Conservation (phyloP, 495 filamentous ascomycete species). For the Trichocladium uniseriatum region DNA sequence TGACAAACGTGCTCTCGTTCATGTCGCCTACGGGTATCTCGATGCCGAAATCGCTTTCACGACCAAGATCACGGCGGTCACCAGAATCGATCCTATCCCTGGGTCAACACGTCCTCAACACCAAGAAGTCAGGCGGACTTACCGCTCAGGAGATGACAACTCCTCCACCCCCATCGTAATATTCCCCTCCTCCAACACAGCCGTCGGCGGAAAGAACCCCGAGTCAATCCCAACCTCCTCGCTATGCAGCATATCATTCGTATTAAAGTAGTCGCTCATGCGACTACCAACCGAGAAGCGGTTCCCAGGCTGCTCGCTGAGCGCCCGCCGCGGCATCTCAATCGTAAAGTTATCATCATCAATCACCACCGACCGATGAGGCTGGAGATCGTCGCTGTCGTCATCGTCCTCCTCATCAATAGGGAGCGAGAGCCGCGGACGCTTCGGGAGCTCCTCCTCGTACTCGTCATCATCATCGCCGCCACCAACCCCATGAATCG, state of each 20-base stretch:
- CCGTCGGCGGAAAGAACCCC: constrained; percentile 32
- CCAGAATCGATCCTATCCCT: constrained; percentile 27
- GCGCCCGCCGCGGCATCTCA: constrained; percentile 56
- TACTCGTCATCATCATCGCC: constrained; percentile 56
- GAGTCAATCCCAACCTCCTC: constrained; percentile 45
- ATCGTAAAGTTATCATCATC: constrained; percentile 66
- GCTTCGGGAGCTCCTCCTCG: constrained; percentile 50
- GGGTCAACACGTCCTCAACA: constrained; percentile 10
- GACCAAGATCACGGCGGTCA: constrained; percentile 26
- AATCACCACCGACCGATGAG: constrained; percentile 54
- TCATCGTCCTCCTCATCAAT: constrained; percentile 51
- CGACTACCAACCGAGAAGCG: constrained; percentile 37
- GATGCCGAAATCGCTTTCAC: constrained; percentile 39
- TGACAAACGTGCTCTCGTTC: constrained; percentile 38
- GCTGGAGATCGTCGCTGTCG: constrained; percentile 47
- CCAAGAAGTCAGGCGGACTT: constrained; percentile 22
- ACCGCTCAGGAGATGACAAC: constrained; percentile 18
- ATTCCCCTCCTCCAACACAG: constrained; percentile 25
- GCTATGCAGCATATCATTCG: constrained; percentile 28
- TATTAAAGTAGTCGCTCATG: constrained; percentile 56
- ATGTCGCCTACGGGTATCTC: constrained; percentile 34
- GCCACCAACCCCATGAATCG: too few relatives aligned
- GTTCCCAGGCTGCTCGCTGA: constrained; percentile 41
- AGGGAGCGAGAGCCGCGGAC: constrained; percentile 60
- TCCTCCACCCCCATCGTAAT: constrained; percentile 9